Conservation (phyloP, 371 early-diverging fungal genomes). For the Mucor saturninus region DNA sequence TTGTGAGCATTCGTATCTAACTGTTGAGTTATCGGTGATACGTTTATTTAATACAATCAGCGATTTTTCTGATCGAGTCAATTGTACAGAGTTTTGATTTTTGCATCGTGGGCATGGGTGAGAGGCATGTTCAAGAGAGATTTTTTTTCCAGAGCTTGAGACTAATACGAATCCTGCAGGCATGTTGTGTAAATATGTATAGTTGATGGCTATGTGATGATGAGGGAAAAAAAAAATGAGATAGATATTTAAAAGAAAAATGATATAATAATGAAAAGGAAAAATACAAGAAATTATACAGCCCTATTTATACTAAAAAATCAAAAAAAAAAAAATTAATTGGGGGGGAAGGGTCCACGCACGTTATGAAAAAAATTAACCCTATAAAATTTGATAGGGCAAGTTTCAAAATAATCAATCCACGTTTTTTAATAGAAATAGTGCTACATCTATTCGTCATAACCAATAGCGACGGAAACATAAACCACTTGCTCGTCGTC, state of each 20-base stretch:
- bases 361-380: conserved; percentile 1
- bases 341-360: neutral
- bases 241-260: neutral
- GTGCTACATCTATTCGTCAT: conserved; percentile 20
- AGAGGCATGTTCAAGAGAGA: conserved; percentile 41
- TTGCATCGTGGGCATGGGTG: conserved; percentile 45
- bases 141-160: conserved; percentile 41
- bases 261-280: neutral
- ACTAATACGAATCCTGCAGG: conserved; percentile 28
- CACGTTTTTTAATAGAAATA: conserved; percentile 14
- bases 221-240: neutral
- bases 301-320: conserved; percentile 4
- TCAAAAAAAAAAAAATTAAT: neutral
- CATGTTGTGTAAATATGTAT: neutral
- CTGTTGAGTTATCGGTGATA: conserved; percentile 37
- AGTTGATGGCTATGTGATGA: neutral
- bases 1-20: conserved; percentile 46
- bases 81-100: conserved; percentile 37
- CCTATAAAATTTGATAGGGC: conserved; percentile 8
- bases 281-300: neutral
- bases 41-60: conserved; percentile 39
- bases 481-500: neutral
- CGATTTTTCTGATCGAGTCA: conserved; percentile 43
- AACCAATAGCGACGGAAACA: conserved; percentile 3
- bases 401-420: conserved; percentile 23